A percentile compares a stretch with the other conserved stretches of the same genome.
Conservation (phyloP, 108 stramenopile species). For the Skeletonema tropicum region DNA sequence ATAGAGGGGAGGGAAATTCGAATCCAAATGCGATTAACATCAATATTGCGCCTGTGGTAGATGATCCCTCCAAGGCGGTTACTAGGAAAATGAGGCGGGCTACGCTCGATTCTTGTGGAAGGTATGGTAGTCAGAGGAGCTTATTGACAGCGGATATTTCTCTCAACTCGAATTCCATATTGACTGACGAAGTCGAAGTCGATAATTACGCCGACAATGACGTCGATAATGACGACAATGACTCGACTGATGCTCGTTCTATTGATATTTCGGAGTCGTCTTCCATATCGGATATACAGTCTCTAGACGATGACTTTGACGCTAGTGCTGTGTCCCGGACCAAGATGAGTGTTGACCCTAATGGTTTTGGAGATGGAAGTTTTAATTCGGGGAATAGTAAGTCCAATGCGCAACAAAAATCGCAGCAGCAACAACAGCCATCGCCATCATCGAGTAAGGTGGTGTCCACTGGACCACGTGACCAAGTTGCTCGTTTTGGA, state of each 20-base stretch:
- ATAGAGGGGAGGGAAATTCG: background rate
- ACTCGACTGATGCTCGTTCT: slow-evolving; percentile 11
- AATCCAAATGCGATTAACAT: background rate
- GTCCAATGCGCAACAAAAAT: background rate
- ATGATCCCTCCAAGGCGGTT: background rate
- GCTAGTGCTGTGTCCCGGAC: slow-evolving; percentile 10
- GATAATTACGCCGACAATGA: background rate
- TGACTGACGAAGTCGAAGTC: background rate
- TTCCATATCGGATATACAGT: background rate
- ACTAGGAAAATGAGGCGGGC: background rate
- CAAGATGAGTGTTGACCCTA: slow-evolving; percentile 18
- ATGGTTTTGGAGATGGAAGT: background rate
- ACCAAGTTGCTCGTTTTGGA: background rate
- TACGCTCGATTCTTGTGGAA: background rate
- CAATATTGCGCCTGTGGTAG: background rate
- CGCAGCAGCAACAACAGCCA: background rate
- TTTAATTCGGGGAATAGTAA: background rate
- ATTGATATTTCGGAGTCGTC: slow-evolving; percentile 18
- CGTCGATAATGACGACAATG: slow-evolving; percentile 3
- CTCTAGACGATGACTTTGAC: slow-evolving; percentile 23
- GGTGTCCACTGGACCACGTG: background rate
- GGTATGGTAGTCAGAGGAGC: background rate
- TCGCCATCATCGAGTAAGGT: background rate
- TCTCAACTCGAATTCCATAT: background rate
- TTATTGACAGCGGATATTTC: background rate